These are phyloP conservation scores for Halophytophthora batemanensis DNA, from an alignment of 352 stramenopile species.

Conservation along the genomic window DNA sequence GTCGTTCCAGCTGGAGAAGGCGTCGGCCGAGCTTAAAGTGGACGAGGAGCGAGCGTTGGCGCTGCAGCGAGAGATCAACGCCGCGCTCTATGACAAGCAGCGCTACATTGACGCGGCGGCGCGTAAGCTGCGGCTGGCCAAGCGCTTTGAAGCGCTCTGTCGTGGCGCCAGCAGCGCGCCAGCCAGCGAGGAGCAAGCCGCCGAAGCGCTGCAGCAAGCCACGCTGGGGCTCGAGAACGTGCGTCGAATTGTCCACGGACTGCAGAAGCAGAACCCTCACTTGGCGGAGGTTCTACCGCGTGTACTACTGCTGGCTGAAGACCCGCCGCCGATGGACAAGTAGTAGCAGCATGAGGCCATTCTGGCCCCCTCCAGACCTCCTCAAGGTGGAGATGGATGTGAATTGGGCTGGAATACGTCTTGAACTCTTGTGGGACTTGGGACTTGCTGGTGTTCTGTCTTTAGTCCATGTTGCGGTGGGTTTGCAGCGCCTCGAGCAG, in stretches of 20 bases:
- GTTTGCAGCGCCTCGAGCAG: slow-evolving; percentile 31
- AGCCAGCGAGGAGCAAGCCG: slow-evolving; percentile 45
- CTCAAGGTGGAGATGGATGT: too few relatives aligned
- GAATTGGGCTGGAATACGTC: too few relatives aligned
- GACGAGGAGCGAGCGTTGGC: slow-evolving; percentile 59
- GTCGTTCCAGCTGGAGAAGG: slow-evolving; percentile 75
- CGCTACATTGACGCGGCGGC: slow-evolving; percentile 73
- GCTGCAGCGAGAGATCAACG: slow-evolving; percentile 85
- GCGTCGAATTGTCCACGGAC: slow-evolving; percentile 49
- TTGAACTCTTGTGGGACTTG: too few relatives aligned
- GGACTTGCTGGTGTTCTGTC: neutral
- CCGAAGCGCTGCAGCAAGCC: slow-evolving; percentile 53
- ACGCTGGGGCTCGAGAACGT: slow-evolving; percentile 44
- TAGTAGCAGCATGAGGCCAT: slow-evolving; percentile 3
- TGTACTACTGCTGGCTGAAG: slow-evolving; percentile 76
- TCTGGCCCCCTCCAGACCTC: too few relatives aligned
- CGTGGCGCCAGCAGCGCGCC: slow-evolving; percentile 35
- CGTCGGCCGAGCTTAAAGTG: slow-evolving; percentile 73
- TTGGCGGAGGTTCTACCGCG: slow-evolving; percentile 81
- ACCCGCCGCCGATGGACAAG: slow-evolving; percentile 36
- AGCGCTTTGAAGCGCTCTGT: slow-evolving; percentile 60
- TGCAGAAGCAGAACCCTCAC: slow-evolving; percentile 73
- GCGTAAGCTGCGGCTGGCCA: slow-evolving; percentile 66
- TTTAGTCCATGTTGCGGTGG: slow-evolving; percentile 8
- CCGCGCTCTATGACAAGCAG: slow-evolving; percentile 90